Conservation (phyloP, 2,329 filamentous ascomycete species). For the Pyrenophora tritici-repentis region DNA sequence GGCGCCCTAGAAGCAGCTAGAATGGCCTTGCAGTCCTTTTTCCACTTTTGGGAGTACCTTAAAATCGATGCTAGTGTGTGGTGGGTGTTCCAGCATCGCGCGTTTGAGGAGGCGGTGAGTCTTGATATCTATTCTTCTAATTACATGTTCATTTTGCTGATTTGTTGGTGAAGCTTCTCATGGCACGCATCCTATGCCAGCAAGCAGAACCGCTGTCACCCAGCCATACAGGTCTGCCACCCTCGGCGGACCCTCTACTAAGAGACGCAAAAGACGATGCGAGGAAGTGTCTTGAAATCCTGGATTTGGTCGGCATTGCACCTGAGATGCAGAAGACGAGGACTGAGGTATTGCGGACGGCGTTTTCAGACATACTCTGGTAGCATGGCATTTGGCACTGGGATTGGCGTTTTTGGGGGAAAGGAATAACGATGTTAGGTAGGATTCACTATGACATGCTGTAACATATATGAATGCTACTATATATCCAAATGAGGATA, state of each 20-base stretch:
- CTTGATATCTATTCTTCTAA: neutral
- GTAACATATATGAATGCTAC: too few relatives aligned
- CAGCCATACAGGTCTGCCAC: constrained; percentile 28
- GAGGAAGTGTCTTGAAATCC: constrained; percentile 51
- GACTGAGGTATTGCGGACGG: constrained; percentile 53
- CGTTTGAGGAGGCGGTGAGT: constrained; percentile 78
- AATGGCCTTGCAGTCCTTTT: constrained; percentile 75
- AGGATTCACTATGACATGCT: too few relatives aligned
- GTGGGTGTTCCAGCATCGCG: constrained; percentile 84
- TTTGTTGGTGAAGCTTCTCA: constrained; percentile 39
- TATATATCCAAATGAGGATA: too few relatives aligned
- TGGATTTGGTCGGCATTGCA: constrained; percentile 51
- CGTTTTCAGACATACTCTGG: constrained; percentile 50
- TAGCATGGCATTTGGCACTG: constrained; percentile 6
- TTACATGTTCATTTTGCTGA: neutral
- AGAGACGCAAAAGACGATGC: constrained; percentile 52
- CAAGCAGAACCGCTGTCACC: constrained; percentile 43
- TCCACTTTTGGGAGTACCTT: constrained; percentile 71
- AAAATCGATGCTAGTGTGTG: constrained; percentile 75
- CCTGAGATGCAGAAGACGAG: constrained; percentile 56
- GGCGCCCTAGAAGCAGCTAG: constrained; percentile 76
- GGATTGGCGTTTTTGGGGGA: too few relatives aligned
- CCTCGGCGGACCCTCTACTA: constrained; percentile 41
- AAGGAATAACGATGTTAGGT: too few relatives aligned
- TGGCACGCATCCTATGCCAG: constrained; percentile 46